A percentile compares a stretch with the other conserved stretches of the same genome.
phyloP scores from a whole-genome alignment of 1,284 basidiomycete species.

The Malassezia furfur region DNA sequence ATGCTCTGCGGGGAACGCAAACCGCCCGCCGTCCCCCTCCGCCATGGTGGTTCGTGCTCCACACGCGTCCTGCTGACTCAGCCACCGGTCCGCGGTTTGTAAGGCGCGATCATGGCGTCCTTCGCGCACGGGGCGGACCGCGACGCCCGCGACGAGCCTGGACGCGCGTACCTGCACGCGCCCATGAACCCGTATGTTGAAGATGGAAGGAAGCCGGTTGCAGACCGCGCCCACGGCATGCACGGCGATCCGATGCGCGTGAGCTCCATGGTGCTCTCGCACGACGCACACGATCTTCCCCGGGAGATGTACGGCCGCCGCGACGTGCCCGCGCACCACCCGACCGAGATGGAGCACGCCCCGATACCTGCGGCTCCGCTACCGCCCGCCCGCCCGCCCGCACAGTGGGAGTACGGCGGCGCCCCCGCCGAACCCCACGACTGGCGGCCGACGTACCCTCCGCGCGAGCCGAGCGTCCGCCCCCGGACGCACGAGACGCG shows the following conservation, averaged over 20 bases:
- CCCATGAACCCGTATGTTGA: not conserved
- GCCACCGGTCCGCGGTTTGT: not conserved
- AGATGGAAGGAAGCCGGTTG: too few species aligned
- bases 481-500: not conserved
- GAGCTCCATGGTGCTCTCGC: slow-evolving; percentile 13
- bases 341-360: not conserved
- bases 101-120: not conserved
- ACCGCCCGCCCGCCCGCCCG: not conserved
- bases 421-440: not conserved
- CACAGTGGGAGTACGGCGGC: not conserved
- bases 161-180: not conserved
- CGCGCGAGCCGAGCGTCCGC: not conserved
- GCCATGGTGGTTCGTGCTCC: slow-evolving; percentile 1
- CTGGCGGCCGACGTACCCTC: not conserved
- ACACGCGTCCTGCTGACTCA: not conserved
- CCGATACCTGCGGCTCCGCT: not conserved
- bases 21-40: slow-evolving; percentile 19
- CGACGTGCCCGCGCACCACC: not conserved
- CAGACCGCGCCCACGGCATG: too few species aligned
- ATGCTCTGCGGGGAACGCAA: slow-evolving; percentile 51
- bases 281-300: not conserved
- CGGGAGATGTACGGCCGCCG: not conserved
- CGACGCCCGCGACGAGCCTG: not conserved
- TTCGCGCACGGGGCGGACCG: not conserved
- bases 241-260: slow-evolving; percentile 14